phyloP scores from a whole-genome alignment of 2,329 filamentous ascomycete genomes.

The Fusarium torreyae region DNA sequence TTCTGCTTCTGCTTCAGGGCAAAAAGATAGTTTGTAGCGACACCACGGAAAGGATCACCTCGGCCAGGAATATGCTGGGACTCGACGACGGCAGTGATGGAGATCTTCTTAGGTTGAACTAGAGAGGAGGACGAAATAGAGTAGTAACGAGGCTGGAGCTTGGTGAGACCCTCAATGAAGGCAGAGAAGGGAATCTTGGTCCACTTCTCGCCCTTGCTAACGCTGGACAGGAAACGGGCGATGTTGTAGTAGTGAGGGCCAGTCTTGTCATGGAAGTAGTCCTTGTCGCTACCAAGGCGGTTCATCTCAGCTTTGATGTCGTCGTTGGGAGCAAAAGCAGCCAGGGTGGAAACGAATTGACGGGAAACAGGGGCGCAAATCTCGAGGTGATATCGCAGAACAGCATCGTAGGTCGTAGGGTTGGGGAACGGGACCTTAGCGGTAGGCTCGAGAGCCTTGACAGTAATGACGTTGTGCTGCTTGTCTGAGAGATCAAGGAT shows the following conservation, averaged over 20 bases:
- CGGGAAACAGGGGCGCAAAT: constrained; percentile 95
- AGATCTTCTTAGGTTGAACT: constrained; percentile 94
- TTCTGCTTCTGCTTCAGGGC: constrained; percentile 98
- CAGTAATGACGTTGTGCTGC: constrained; percentile 84
- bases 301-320: constrained; percentile 88
- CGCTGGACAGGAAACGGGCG: constrained; percentile 82
- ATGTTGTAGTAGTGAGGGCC: constrained; percentile 89
- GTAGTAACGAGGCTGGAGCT: constrained; percentile 98
- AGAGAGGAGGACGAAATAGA: constrained; percentile 98
- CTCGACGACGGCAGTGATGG: constrained; percentile 95
- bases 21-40: constrained; percentile 96
- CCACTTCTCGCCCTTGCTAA: constrained; percentile 84
- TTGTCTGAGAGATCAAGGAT: constrained; percentile 83
- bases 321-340: constrained; percentile 91
- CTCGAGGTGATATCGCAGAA: constrained; percentile 95
- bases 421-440: constrained; percentile 98
- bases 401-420: constrained; percentile 95
- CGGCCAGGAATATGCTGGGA: constrained; percentile 83
- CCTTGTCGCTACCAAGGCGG: constrained; percentile 91
- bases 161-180: constrained; percentile 92
- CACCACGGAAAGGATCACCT: constrained; percentile 87
- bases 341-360: constrained; percentile 90
- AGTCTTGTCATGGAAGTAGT: constrained; percentile 93
- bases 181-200: constrained; percentile 90
- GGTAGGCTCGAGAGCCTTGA: constrained; percentile 94